Percentiles rank a stretch among this genome's conserved stretches.
Evolutionary conservation across 768 basidiomycete genomes (phyloP).

Genomic region (Mycena olivaceomarginata): DNA sequence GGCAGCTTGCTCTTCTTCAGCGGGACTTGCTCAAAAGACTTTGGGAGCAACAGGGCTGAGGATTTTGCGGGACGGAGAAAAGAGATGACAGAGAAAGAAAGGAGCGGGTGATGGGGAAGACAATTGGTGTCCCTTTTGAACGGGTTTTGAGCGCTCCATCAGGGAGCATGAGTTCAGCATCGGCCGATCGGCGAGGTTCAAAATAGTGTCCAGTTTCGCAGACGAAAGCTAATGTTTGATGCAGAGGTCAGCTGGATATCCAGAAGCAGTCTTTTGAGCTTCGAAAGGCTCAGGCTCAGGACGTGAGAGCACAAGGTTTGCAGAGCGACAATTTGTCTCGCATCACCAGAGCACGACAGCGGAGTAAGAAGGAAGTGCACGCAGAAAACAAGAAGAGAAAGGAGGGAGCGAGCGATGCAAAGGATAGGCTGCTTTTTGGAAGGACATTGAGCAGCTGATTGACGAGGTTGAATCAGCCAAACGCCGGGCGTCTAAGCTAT

Average conservation of each 20-base stretch:
- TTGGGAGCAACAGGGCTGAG: not conserved
- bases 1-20: too few species aligned
- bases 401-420: too few species aligned
- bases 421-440: too few species aligned
- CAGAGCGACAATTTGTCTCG: too few species aligned
- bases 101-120: conserved; percentile 7
- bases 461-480: too few species aligned
- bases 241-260: not conserved
- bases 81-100: not conserved
- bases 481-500: too few species aligned
- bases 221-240: too few species aligned
- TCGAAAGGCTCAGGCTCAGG: not conserved
- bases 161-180: conserved; percentile 1
- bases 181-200: not conserved
- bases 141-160: not conserved
- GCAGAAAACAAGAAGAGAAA: too few species aligned
- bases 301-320: too few species aligned
- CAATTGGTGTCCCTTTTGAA: not conserved
- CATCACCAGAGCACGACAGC: too few species aligned
- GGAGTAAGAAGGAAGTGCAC: too few species aligned
- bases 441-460: too few species aligned
- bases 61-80: conserved; percentile 10
- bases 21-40: conserved; percentile 5
- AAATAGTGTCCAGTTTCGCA: not conserved
- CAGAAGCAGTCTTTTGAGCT: not conserved